Evolutionary conservation across 179 eudicot genomes (phyloP).

Genomic region (Silene vulgaris): DNA sequence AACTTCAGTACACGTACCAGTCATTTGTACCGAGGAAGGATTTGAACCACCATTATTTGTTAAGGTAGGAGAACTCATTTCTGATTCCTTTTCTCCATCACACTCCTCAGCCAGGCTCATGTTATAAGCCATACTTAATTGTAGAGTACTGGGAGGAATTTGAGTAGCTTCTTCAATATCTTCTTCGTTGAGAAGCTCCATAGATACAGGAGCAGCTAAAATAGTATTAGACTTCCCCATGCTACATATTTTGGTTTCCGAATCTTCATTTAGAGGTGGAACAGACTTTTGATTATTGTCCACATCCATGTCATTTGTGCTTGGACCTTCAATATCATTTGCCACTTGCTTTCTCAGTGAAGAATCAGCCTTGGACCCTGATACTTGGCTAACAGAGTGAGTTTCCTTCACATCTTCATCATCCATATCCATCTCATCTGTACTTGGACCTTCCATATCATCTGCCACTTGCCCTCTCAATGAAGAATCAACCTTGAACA

Average conservation of each 20-base stretch:
- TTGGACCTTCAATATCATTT: not conserved
- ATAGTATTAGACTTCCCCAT: not conserved
- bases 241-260: not conserved
- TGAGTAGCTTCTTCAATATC: slow-evolving; percentile 1
- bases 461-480: slow-evolving; percentile 5
- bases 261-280: not conserved
- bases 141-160: not conserved
- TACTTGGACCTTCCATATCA: not conserved
- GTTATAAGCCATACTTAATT: not conserved
- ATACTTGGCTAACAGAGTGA: not conserved
- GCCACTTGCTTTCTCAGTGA: slow-evolving; percentile 8
- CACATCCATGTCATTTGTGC: not conserved
- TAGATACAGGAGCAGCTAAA: not conserved
- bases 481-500: not conserved
- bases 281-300: not conserved
- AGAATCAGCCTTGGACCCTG: not conserved
- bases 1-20: not conserved
- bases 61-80: not conserved
- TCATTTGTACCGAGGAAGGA: not conserved
- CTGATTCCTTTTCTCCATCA: not conserved
- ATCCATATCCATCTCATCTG: not conserved
- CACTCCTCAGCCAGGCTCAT: not conserved
- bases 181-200: not conserved
- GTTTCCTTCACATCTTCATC: slow-evolving; percentile 1
- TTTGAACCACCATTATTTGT: not conserved